Evolutionary conservation across 2,329 filamentous ascomycete genomes (phyloP).

Genomic region (Calonectria fujianensis): DNA sequence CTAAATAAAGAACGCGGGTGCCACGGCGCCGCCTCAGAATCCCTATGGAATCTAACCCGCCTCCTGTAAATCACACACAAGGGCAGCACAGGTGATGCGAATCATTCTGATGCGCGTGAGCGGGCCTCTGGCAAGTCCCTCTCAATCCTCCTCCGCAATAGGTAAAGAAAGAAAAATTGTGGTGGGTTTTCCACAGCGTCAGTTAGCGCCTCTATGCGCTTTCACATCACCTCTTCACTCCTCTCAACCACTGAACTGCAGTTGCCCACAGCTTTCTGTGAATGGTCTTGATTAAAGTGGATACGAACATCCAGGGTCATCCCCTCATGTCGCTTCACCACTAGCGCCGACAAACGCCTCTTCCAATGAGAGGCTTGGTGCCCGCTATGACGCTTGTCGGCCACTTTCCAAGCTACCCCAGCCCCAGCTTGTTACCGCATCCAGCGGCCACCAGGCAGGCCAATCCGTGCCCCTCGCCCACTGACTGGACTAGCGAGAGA

Average conservation of each 20-base stretch:
- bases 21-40: neutral
- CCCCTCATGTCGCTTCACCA: constrained; percentile 34
- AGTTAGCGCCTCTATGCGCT: constrained; percentile 42
- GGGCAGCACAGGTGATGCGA: constrained; percentile 5
- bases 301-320: constrained; percentile 42
- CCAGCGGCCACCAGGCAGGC: constrained; percentile 40
- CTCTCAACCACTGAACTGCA: constrained; percentile 34
- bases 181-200: constrained; percentile 36
- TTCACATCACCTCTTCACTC: constrained; percentile 26
- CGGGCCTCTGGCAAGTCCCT: neutral
- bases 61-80: constrained; percentile 9
- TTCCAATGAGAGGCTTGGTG: constrained; percentile 48
- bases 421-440: constrained; percentile 47
- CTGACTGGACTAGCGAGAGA: constrained; percentile 36
- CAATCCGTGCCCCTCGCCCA: constrained; percentile 36
- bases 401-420: constrained; percentile 38
- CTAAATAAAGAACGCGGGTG: constrained; percentile 33
- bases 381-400: constrained; percentile 34
- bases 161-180: neutral
- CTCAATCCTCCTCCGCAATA: neutral
- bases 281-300: constrained; percentile 50
- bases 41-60: constrained; percentile 11
- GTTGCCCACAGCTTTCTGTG: constrained; percentile 38
- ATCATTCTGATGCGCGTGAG: constrained; percentile 16
- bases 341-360: constrained; percentile 37